These are phyloP conservation scores for Pyrenochaeta sp. DNA, from an alignment of 2,329 filamentous ascomycete species.

Conservation along the genomic window DNA sequence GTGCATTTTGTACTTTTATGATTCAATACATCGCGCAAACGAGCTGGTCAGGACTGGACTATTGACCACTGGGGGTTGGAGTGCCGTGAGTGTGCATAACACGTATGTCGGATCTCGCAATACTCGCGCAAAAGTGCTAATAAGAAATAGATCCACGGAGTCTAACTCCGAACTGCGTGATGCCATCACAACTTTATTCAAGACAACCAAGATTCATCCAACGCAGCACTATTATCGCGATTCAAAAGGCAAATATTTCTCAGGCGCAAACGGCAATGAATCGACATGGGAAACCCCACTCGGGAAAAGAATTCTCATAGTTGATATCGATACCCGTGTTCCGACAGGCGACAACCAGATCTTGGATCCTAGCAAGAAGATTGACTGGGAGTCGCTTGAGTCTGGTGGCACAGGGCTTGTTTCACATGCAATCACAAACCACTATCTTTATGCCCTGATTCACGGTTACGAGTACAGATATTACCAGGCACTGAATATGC, in stretches of 20 bases:
- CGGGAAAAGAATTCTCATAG: slow-evolving; percentile 26
- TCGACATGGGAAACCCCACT: slow-evolving; percentile 22
- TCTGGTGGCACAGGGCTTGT: slow-evolving; percentile 18
- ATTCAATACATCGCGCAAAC: not conserved
- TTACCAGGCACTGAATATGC: slow-evolving; percentile 44
- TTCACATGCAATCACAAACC: slow-evolving; percentile 23
- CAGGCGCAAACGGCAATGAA: not conserved
- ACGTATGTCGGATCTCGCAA: not conserved
- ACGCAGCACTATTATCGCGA: slow-evolving; percentile 2
- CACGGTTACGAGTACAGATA: slow-evolving; percentile 56
- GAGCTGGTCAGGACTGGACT: not conserved
- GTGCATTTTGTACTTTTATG: not conserved
- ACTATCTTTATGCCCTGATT: slow-evolving; percentile 50
- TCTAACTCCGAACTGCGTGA: slow-evolving; percentile 1
- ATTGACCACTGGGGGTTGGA: too few relatives aligned
- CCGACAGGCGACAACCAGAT: slow-evolving; percentile 22
- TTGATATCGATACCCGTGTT: slow-evolving; percentile 41
- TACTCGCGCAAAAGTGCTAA: not conserved
- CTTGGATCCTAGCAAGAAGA: slow-evolving; percentile 11
- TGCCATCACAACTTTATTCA: slow-evolving; percentile 4
- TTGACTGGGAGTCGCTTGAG: slow-evolving; percentile 27
- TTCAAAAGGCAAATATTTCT: slow-evolving; percentile 1
- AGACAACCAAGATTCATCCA: not conserved
- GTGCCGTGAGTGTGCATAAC: not conserved
- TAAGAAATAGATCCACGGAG: not conserved